Evolutionary conservation across 2,329 filamentous ascomycete species (phyloP).

Genomic region (Shiraia sp.): DNA sequence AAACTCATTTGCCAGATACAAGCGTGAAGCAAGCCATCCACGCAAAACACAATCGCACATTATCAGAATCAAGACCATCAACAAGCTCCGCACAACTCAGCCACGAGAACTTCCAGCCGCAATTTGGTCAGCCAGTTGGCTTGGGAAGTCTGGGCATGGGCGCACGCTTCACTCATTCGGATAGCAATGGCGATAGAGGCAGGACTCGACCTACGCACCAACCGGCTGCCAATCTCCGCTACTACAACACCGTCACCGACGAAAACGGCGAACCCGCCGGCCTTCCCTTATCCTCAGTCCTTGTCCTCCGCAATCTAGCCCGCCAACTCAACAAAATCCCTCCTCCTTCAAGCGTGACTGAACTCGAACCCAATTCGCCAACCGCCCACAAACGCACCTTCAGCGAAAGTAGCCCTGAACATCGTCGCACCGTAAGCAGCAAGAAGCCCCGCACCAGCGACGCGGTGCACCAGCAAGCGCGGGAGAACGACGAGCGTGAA

Average conservation of each 20-base stretch:
- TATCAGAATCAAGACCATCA: conserved; percentile 32
- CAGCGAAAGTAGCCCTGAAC: conserved; percentile 31
- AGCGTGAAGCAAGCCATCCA: conserved; percentile 43
- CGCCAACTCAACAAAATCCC: conserved; percentile 47
- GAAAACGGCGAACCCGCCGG: conserved; percentile 67
- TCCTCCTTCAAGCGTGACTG: conserved; percentile 25
- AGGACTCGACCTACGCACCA: conserved; percentile 16
- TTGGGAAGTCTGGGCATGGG: conserved; percentile 34
- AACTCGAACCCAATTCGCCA: conserved; percentile 30
- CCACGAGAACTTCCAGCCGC: conserved; percentile 35
- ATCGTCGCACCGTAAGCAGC: conserved; percentile 40
- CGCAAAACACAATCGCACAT: conserved; percentile 54
- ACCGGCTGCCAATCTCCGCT: conserved; percentile 37
- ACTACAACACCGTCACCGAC: conserved; percentile 54
- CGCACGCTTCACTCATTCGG: conserved; percentile 18
- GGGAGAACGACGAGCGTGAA: conserved; percentile 42
- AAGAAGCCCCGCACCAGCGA: conserved; percentile 48
- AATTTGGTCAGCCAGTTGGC: conserved; percentile 36
- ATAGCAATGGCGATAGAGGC: conserved; percentile 25
- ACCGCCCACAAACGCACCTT: conserved; percentile 34
- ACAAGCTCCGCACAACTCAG: conserved; percentile 33
- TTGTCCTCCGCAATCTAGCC: conserved; percentile 79
- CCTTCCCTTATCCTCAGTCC: conserved; percentile 75
- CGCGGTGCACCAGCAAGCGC: conserved; percentile 32
- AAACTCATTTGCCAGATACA: conserved; percentile 65